Evolutionary conservation across 768 basidiomycete species (phyloP).

Genomic region (Xerocomellus chrysenteron): DNA sequence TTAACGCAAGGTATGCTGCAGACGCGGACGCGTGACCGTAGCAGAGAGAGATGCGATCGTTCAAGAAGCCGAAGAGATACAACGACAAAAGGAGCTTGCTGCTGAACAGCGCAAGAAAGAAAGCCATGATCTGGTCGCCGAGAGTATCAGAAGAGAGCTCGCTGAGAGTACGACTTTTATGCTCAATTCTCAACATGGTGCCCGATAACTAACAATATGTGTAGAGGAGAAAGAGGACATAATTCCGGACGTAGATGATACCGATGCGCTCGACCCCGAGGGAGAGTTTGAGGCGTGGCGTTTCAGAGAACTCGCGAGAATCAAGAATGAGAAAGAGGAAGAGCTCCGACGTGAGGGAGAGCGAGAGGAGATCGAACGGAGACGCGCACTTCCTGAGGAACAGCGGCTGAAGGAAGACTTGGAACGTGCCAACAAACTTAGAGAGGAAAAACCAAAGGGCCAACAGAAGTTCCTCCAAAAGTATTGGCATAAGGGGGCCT

Average conservation of each 20-base stretch:
- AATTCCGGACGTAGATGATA: conserved; percentile 89
- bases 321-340: conserved; percentile 93
- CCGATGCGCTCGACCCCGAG: conserved; percentile 86
- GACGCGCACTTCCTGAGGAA: conserved; percentile 91
- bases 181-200: conserved; percentile 3
- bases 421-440: conserved; percentile 75
- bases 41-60: conserved; percentile 64
- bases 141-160: conserved; percentile 88
- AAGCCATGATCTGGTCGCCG: conserved; percentile 90
- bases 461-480: conserved; percentile 94
- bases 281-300: conserved; percentile 97
- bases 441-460: conserved; percentile 89
- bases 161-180: conserved; percentile 70
- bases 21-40: conserved; percentile 75
- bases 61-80: conserved; percentile 73
- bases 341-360: conserved; percentile 79
- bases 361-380: conserved; percentile 85
- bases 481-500: conserved; percentile 99
- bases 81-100: conserved; percentile 68
- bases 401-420: conserved; percentile 90
- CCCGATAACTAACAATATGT: neutral
- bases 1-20: conserved; percentile 29
- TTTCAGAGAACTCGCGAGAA: conserved; percentile 86
- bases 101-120: conserved; percentile 83
- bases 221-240: conserved; percentile 87